Conservation (phyloP, 164 flowering plant species). For the Houttuynia cordata region DNA sequence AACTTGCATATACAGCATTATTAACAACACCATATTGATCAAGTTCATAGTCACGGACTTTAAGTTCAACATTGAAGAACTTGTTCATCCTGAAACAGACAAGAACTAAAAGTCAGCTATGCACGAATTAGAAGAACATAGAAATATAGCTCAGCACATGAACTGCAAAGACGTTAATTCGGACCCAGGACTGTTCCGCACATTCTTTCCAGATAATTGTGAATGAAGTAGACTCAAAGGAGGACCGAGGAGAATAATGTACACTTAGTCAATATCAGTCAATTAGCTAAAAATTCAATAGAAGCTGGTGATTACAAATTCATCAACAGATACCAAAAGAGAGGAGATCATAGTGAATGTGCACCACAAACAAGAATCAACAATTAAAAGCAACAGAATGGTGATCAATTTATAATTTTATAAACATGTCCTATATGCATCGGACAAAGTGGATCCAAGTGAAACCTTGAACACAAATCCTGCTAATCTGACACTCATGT, state of each 20-base stretch:
- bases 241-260: too few species aligned
- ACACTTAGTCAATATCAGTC: too few species aligned
- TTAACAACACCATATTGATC: conserved; percentile 97
- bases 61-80: conserved; percentile 57
- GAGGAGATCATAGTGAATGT: not conserved
- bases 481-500: too few species aligned
- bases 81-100: conserved; percentile 42
- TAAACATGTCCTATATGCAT: too few species aligned
- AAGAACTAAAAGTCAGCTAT: not conserved
- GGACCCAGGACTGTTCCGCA: too few species aligned
- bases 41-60: conserved; percentile 85
- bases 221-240: too few species aligned
- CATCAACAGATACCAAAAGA: not conserved
- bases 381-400: not conserved
- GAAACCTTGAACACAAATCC: not conserved
- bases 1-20: conserved; percentile 88
- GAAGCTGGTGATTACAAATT: not conserved
- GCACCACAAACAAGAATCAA: not conserved
- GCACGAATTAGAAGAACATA: not conserved
- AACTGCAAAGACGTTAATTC: not conserved
- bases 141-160: not conserved
- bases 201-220: too few species aligned
- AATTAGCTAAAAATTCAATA: too few species aligned
- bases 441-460: too few species aligned
- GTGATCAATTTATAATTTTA: not conserved